phyloP scores from a whole-genome alignment of 768 basidiomycete species.

The Antrodiella citrinella region DNA sequence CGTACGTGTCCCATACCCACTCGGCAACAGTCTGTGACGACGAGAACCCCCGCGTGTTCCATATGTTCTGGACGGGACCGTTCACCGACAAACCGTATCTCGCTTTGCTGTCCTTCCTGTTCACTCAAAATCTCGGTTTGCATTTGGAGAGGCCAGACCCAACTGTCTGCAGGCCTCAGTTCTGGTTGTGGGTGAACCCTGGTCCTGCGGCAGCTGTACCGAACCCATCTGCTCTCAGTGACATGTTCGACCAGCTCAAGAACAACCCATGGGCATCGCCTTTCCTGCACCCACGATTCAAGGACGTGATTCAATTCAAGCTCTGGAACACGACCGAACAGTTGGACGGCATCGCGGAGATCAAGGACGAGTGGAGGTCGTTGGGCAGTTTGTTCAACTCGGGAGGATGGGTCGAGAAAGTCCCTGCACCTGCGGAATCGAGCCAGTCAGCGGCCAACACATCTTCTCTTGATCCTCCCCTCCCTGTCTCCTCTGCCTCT shows the following conservation, averaged over 20 bases:
- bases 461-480: conserved; percentile 21
- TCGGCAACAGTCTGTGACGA: conserved; percentile 62
- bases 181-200: conserved; percentile 99
- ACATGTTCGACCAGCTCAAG: conserved; percentile 80
- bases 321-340: conserved; percentile 99
- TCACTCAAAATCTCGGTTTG: conserved; percentile 88
- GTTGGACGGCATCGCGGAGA: conserved; percentile 82
- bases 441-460: conserved; percentile 25
- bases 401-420: conserved; percentile 66
- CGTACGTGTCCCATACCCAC: conserved; percentile 41
- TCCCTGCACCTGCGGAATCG: conserved; percentile 37
- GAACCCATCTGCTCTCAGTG: conserved; percentile 68
- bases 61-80: conserved; percentile 99
- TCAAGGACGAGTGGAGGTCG: conserved; percentile 84
- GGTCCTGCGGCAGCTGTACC: conserved; percentile 90
- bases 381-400: conserved; percentile 83
- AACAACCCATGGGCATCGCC: conserved; percentile 91
- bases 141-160: conserved; percentile 49
- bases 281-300: conserved; percentile 88
- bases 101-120: conserved; percentile 89
- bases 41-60: conserved; percentile 76
- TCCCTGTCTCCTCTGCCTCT: conserved; percentile 12
- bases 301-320: conserved; percentile 88
- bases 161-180: conserved; percentile 74
- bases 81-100: conserved; percentile 99